Base-by-base conservation (phyloP, 2,329 filamentous ascomycete species). In the Meredithiella fracta region DNA sequence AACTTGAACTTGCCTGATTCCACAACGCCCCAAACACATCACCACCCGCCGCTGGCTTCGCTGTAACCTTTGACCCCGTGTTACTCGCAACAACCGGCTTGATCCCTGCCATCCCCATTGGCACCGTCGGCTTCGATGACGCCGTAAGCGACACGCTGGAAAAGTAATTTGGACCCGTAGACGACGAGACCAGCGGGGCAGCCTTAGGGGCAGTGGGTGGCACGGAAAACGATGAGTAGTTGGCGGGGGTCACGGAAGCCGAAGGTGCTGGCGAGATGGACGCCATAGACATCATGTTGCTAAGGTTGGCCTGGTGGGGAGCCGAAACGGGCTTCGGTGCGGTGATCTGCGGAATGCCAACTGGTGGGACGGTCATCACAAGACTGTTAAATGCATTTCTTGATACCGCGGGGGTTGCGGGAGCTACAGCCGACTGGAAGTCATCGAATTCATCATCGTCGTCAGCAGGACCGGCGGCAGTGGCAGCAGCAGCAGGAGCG, bases 361-460 rank as follows among this genome's bases (percentile, higher is more conserved):
- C 71, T 15, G 75, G 75, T 55, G 73, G 69, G 60, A 76, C 67
- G 1, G 74, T 69, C 15, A 73, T 62, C 63, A 75, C 62, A 63
- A 78, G 57, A 64, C 75, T 63, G 22, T 53, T 29, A 31, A 55
- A 53, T 23, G 44, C 23, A 26, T 14, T 26, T 4, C n/a, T 25
- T 20, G 47, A 25, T 22, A 72, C 62, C 61, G 74, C 68, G 17
- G 73, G 67, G 9, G 74, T 66, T n/a, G 68, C 68, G 14, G 73
- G 64, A 25, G 79, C 72, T 2, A 85, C 73, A 14, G 91, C 91
- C 20, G 89, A 94, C 68, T 95, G 88, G 74, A 97, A 97, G 65
- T 98, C 92, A 65, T 97, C 92, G 65, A 97, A 97, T 60, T 96
- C 92, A 62, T 95, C 90, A 61, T 96, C 91, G 60, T 86, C 83